Percentiles rank a stretch among this genome's conserved stretches.
phyloP scores from a whole-genome alignment of 2,329 filamentous ascomycete genomes.

The Huntiella savannae region DNA sequence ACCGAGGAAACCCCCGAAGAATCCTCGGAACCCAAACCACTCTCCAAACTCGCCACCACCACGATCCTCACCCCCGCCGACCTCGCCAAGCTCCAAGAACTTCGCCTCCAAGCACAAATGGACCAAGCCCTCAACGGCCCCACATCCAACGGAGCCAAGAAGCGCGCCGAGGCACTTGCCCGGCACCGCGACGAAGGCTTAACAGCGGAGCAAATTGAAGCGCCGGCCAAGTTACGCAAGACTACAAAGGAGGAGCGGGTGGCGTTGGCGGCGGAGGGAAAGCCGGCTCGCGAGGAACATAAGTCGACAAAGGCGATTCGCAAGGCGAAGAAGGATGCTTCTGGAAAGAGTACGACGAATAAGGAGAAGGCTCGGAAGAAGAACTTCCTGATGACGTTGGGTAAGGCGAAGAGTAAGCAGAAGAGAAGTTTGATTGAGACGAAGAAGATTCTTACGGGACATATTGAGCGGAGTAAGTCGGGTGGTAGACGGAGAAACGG shows the following conservation, averaged over 20 bases:
- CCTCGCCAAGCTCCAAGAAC: slow-evolving; percentile 80
- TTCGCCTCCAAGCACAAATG: slow-evolving; percentile 55
- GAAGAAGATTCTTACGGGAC: slow-evolving; percentile 58
- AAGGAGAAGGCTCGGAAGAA: slow-evolving; percentile 93
- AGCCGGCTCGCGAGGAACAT: slow-evolving; percentile 59
- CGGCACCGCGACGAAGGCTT: slow-evolving; percentile 73
- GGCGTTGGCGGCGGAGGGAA: slow-evolving; percentile 64
- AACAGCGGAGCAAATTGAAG: slow-evolving; percentile 82
- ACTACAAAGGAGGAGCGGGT: slow-evolving; percentile 77
- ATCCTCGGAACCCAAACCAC: slow-evolving; percentile 20
- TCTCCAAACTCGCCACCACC: slow-evolving; percentile 69
- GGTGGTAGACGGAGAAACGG: slow-evolving; percentile 66
- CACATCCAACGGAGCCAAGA: slow-evolving; percentile 18
- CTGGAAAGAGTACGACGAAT: slow-evolving; percentile 94
- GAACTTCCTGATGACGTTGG: slow-evolving; percentile 96
- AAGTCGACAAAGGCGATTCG: slow-evolving; percentile 69
- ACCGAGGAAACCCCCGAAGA: slow-evolving; percentile 17
- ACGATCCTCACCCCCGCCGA: slow-evolving; percentile 91
- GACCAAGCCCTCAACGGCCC: slow-evolving; percentile 36
- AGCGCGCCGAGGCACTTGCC: slow-evolving; percentile 28
- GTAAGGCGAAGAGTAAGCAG: slow-evolving; percentile 88
- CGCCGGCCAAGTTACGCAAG: slow-evolving; percentile 64
- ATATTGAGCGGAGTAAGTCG: slow-evolving; percentile 65
- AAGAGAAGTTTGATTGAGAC: slow-evolving; percentile 86
- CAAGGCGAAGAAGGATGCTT: slow-evolving; percentile 68